A percentile compares a stretch with the other conserved stretches of the same genome.
These are phyloP conservation scores for Xylariales sp. DNA, from an alignment of 2,329 filamentous ascomycete genomes.

Conservation along the genomic window DNA sequence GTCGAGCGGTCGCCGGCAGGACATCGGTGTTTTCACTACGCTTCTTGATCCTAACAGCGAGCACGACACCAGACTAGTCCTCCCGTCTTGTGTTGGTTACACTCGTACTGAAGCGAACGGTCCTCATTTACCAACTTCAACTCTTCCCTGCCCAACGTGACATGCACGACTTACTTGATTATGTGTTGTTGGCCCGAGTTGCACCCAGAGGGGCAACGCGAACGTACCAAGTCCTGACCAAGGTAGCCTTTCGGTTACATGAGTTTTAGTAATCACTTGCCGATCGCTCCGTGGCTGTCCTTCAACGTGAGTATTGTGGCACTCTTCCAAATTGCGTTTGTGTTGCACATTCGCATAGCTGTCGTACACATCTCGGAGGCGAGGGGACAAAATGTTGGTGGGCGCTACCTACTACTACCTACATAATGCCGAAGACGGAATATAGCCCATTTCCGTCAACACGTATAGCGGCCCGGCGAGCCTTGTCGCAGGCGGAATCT, in stretches of 20 bases:
- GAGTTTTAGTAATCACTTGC: conserved; percentile 39
- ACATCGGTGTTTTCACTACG: conserved; percentile 23
- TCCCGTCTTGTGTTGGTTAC: conserved; percentile 26
- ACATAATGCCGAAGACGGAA: conserved; percentile 9
- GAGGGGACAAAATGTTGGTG: conserved; percentile 8
- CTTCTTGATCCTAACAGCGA: conserved; percentile 13
- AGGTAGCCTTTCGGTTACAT: conserved; percentile 31
- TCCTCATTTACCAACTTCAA: conserved; percentile 29
- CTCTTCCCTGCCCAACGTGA: conserved; percentile 27
- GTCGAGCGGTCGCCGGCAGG: conserved; percentile 28
- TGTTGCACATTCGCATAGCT: conserved; percentile 20
- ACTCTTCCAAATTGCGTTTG: conserved; percentile 31
- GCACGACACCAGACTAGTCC: conserved; percentile 22
- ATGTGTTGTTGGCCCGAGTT: conserved; percentile 23
- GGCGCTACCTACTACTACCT: conserved; percentile 1
- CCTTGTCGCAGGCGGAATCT: not conserved
- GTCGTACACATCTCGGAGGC: conserved; percentile 11
- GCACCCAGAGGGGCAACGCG: conserved; percentile 1
- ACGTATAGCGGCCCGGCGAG: not conserved
- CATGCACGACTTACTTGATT: conserved; percentile 27
- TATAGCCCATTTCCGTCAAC: conserved; percentile 9
- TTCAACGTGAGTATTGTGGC: conserved; percentile 25
- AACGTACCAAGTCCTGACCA: conserved; percentile 1
- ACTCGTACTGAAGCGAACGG: conserved; percentile 30
- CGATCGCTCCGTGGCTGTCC: conserved; percentile 34